These are phyloP conservation scores for Dactylellina drechsleri DNA, from an alignment of 2,329 filamentous ascomycete genomes.

Conservation along the genomic window DNA sequence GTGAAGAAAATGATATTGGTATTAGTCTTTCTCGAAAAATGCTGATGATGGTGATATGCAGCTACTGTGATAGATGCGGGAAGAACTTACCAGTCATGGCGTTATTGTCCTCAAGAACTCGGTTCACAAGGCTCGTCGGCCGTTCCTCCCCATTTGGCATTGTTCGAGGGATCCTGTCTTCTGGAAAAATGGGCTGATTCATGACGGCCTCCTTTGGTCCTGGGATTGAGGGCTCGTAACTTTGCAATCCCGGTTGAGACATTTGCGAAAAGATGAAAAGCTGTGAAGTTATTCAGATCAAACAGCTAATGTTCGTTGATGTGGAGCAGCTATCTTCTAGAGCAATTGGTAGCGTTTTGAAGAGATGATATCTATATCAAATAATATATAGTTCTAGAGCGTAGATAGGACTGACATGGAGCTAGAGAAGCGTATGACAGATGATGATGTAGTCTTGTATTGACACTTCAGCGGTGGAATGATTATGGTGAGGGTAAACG, in stretches of 20 bases:
- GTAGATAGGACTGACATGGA: no score
- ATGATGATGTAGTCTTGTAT: no score
- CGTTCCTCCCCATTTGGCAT: constrained; percentile 7
- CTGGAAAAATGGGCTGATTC: background rate
- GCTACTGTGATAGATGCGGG: background rate
- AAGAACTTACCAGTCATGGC: constrained; percentile 27
- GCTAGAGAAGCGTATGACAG: no score
- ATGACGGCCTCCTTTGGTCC: background rate
- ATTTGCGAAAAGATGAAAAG: background rate
- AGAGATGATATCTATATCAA: no score
- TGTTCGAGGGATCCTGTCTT: constrained; percentile 4
- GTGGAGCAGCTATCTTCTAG: no score
- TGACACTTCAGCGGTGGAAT: no score
- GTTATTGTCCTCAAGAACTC: constrained; percentile 10
- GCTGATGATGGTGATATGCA: background rate
- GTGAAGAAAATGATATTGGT: background rate
- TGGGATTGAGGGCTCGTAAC: background rate
- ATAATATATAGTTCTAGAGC: no score
- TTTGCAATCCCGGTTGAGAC: background rate
- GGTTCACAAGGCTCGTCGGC: background rate
- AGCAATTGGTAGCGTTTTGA: no score
- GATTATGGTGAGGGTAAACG: no score
- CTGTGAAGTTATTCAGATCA: no score
- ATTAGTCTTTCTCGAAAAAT: no score
- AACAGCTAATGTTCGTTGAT: no score